Conservation (phyloP, 129 eudicot genomes). For the Heracleum sosnowskyi region DNA sequence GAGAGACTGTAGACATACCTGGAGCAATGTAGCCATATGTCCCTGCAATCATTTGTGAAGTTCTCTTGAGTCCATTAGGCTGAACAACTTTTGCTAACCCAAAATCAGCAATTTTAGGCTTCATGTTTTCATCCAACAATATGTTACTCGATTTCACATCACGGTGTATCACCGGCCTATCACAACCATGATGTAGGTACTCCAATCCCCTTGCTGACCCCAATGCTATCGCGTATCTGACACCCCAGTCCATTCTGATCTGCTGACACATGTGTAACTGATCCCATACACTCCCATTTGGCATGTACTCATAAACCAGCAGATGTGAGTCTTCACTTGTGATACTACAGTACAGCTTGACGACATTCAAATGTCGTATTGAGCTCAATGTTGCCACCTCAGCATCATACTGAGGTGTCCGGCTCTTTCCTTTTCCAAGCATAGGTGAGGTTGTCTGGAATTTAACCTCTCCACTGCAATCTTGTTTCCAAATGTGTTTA, state of each 20-base stretch:
- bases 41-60: slow-evolving; percentile 49
- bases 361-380: slow-evolving; percentile 58
- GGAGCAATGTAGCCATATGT: slow-evolving; percentile 74
- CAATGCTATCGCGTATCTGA: slow-evolving; percentile 44
- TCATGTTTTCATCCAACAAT: slow-evolving; percentile 56
- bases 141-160: slow-evolving; percentile 68
- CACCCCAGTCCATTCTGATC: slow-evolving; percentile 49
- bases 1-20: slow-evolving; percentile 20
- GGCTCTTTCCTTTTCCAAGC: slow-evolving; percentile 29
- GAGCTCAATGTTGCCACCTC: slow-evolving; percentile 63
- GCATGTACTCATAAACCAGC: slow-evolving; percentile 57
- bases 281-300: slow-evolving; percentile 77
- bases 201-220: slow-evolving; percentile 64
- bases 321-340: slow-evolving; percentile 56
- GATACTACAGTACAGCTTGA: slow-evolving; percentile 57
- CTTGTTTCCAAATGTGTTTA: slow-evolving; percentile 50
- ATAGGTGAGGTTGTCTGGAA: slow-evolving; percentile 34
- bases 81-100: slow-evolving; percentile 56
- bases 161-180: slow-evolving; percentile 54
- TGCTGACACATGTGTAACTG: slow-evolving; percentile 36
- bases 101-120: slow-evolving; percentile 61
- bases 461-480: slow-evolving; percentile 30
- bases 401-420: slow-evolving; percentile 50
- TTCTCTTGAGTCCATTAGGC: slow-evolving; percentile 22
- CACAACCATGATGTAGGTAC: slow-evolving; percentile 61